A percentile compares a stretch with the other conserved stretches of the same genome.
Evolutionary conservation across 805 yeast genomes (phyloP).

Genomic region (Hanseniaspora meyeri): DNA sequence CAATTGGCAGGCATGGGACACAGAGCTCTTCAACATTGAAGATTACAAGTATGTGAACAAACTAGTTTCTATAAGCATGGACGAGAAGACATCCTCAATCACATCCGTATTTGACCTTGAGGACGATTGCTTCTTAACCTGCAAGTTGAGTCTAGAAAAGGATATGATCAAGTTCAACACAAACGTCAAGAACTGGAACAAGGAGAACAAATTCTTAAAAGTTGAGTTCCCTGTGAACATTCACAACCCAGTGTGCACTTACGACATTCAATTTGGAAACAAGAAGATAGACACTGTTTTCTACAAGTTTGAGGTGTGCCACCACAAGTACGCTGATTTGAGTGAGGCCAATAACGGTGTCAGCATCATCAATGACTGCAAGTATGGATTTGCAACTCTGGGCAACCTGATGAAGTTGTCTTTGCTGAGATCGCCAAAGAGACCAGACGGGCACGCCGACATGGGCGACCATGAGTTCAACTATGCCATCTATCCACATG

Average conservation of each 20-base stretch:
- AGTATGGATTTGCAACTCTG: constrained; percentile 85
- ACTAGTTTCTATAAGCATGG: constrained; percentile 23
- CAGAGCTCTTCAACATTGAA: constrained; percentile 76
- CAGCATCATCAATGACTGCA: constrained; percentile 66
- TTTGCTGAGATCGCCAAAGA: constrained; percentile 77
- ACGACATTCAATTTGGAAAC: constrained; percentile 88
- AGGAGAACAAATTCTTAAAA: constrained; percentile 74
- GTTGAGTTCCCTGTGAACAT: constrained; percentile 90
- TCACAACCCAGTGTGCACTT: constrained; percentile 62
- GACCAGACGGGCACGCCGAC: constrained; percentile 90
- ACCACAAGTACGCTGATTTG: constrained; percentile 85
- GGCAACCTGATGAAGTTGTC: constrained; percentile 87
- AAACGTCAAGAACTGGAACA: constrained; percentile 68
- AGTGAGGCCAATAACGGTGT: constrained; percentile 84
- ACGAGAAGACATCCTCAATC: constrained; percentile 26
- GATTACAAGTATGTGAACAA: constrained; percentile 42
- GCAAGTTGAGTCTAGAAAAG: constrained; percentile 50
- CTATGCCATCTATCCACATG: constrained; percentile 77
- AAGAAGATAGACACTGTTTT: constrained; percentile 88
- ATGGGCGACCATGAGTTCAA: constrained; percentile 77
- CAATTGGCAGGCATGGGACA: constrained; percentile 94
- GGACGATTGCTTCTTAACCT: constrained; percentile 49
- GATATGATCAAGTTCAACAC: constrained; percentile 42
- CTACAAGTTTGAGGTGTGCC: constrained; percentile 90
- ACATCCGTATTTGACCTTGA: constrained; percentile 31